Base-by-base conservation (phyloP, 2,329 filamentous ascomycete species). In the Trichophyton schoenleinii region DNA sequence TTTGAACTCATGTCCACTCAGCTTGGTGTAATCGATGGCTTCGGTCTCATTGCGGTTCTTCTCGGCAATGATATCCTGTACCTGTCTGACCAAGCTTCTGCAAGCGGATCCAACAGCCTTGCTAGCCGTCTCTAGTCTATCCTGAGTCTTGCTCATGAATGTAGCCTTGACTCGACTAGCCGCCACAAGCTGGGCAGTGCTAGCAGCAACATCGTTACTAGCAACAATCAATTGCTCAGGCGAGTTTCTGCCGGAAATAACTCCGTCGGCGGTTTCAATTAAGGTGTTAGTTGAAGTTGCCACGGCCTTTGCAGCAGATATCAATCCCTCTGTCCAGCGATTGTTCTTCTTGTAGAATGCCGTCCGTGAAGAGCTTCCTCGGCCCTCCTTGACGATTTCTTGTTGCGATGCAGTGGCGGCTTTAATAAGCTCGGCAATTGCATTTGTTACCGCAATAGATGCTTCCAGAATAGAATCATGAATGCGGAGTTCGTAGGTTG, bases 291-390 rank as follows among this genome's bases (percentile, higher is more conserved):
- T 99, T 15, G 91, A 95, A 1, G 83, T 83, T 2, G 94, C 94
- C 18, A 99, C 94, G 0, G 94, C 94, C 78, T 99, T 99, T 66
- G 94, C 92, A 0, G 94, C 94, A 42, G 90, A 96, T 71, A 99
- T 96, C 63, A 99, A 84, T 57, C 94, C 94, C 71, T 99, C 94
- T 0, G 94, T 99, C 94, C 94, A 99, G 59, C 94, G 85, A 77
- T 97, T 99, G 82, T 99, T 96, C 80, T 97, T 97, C 83, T 97
- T 97, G 85, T 99, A 99, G 75, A 99, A 99, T 25, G 91, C 91
- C 1, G 91, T 95, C 62, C 87, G 84, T 52, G 90, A 95, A 59
- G 89, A 89, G 28, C 87, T 88, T 41, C 94, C 94, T 20, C 89
- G 87, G 6, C 94, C 94, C 65, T 95, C 90, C 66, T 91, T 87